Conservation (phyloP, 805 yeast species). For the Metschnikowia lachancei region DNA sequence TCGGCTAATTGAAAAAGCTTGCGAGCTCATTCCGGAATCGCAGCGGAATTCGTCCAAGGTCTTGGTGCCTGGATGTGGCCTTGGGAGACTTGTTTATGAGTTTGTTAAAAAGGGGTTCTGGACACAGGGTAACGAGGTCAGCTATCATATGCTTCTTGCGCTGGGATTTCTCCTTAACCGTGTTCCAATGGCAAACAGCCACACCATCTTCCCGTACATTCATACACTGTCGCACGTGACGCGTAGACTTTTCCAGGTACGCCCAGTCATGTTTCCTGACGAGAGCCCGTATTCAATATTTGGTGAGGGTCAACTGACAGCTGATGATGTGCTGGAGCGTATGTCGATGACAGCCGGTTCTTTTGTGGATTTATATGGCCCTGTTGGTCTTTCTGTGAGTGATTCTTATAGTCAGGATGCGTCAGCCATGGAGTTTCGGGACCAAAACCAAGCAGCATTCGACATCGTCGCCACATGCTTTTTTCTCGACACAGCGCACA, state of each 20-base stretch:
- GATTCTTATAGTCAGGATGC: constrained; percentile 38
- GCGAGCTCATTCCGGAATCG: constrained; percentile 34
- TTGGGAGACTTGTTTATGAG: constrained; percentile 58
- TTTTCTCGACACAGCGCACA: constrained; percentile 63
- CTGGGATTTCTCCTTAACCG: constrained; percentile 55
- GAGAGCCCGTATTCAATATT: constrained; percentile 40
- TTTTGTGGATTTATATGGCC: constrained; percentile 65
- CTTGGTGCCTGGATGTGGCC: constrained; percentile 63
- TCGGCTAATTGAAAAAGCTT: constrained; percentile 36
- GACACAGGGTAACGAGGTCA: constrained; percentile 67
- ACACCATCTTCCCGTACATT: constrained; percentile 52
- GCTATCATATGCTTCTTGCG: constrained; percentile 60
- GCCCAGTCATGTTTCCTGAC: constrained; percentile 57
- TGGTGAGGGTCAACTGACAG: background rate
- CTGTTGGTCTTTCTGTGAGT: constrained; percentile 34
- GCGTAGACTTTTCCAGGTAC: constrained; percentile 45
- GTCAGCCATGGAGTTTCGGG: constrained; percentile 42
- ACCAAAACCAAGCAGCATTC: constrained; percentile 33
- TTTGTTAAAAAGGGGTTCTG: constrained; percentile 53
- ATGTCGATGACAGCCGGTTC: constrained; percentile 77
- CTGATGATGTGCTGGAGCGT: constrained; percentile 30
- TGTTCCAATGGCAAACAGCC: constrained; percentile 37
- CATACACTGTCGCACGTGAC: constrained; percentile 48
- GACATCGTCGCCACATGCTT: constrained; percentile 54
- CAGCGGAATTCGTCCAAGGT: constrained; percentile 41